phyloP scores from a whole-genome alignment of 352 stramenopile species.

The Phytophthora tentaculata region DNA sequence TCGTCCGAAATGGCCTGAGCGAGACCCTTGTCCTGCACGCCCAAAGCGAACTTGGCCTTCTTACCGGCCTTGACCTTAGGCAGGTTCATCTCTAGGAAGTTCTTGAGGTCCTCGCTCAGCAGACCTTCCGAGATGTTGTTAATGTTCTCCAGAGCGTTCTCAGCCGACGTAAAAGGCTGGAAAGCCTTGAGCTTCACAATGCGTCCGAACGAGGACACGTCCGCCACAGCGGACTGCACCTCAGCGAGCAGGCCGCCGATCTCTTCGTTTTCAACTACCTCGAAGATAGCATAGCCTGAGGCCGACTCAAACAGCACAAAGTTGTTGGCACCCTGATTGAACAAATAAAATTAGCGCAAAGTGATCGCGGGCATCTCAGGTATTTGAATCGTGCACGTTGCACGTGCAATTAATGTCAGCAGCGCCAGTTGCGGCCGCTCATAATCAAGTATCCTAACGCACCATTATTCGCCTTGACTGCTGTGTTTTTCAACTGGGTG shows the following conservation, averaged over 20 bases:
- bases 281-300: conserved; percentile 98
- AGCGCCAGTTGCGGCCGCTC: conserved; percentile 1
- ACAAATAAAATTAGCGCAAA: conserved; percentile 30
- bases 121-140: conserved; percentile 98
- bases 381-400: conserved; percentile 19
- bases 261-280: conserved; percentile 98
- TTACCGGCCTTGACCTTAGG: conserved; percentile 95
- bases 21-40: conserved; percentile 94
- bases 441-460: conserved; percentile 20
- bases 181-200: conserved; percentile 99
- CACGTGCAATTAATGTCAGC: conserved; percentile 7
- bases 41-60: conserved; percentile 90
- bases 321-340: conserved; percentile 62
- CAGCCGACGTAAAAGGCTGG: conserved; percentile 98
- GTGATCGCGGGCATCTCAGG: neutral
- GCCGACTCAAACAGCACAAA: conserved; percentile 98
- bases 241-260: conserved; percentile 90
- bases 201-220: conserved; percentile 95
- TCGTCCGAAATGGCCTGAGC: conserved; percentile 96
- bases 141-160: conserved; percentile 99
- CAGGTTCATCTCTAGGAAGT: conserved; percentile 99
- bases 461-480: conserved; percentile 45
- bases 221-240: conserved; percentile 93
- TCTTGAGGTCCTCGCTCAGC: conserved; percentile 93
- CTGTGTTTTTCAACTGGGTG: conserved; percentile 45